Evolutionary conservation across 768 basidiomycete species (phyloP), one percentile per base, ranked within the genome.

Genomic region (Boletus rubescentipes): DNA sequence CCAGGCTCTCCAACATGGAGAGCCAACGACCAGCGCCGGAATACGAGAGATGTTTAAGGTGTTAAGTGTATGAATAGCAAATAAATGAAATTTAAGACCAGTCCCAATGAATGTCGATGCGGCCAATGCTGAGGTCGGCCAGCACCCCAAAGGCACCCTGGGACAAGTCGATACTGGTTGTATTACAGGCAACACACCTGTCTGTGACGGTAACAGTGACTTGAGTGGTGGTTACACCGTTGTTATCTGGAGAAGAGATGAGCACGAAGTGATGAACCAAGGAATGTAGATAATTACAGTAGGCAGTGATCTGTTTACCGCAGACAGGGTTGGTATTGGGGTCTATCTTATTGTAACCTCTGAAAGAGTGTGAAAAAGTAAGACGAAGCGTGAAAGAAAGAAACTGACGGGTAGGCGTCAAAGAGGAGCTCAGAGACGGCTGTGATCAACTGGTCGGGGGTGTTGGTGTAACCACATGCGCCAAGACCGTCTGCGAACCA

Each of bases 271-370:
- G 4, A 30, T 2, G 10, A 8, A 16, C 12, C 8, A 11, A 15
- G 2, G 2, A 50, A 36, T n/a, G 20, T 4, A 16, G 3, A 6
- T 6, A 71, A 77, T 67, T 71, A 87, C 88, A 89, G 6, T 20
- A 56, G 9, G 72, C 71, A 0, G 20, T 61, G 51, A 87, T 71
- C 49, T 71, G 59, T 62, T 70, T 76, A 60, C 72, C 72, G 66
- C 91, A 93, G 50, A 93, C 67, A 32, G 91, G 89, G 73, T 93
- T 91, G 51, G 58, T 63, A 69, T 92, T 93, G 26, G 90, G 86
- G 75, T 93, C 82, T 7, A 46, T 74, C 23, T 79, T 78, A 16
- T 69, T 47, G 65, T 83, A 86, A 10, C 76, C 79, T 41, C 87
- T 89, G 41, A 8, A 16, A 34, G 14, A 49, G 37, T 39, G 21